A percentile compares a stretch with the other conserved stretches of the same genome.
phyloP scores from a whole-genome alignment of 805 yeast genomes.

The Yamadazyma sp. region DNA sequence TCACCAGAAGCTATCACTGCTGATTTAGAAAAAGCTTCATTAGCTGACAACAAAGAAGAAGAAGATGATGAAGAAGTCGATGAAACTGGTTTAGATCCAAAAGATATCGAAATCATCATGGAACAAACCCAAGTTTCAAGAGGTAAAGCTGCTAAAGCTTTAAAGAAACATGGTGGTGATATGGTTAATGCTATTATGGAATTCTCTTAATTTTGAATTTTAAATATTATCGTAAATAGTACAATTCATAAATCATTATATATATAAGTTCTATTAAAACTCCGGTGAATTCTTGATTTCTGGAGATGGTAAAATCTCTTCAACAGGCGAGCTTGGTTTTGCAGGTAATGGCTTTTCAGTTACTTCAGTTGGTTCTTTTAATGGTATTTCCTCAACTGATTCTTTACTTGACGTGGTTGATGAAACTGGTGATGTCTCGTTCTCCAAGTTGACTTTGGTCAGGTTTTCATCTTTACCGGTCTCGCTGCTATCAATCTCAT shows the following conservation, averaged over 20 bases:
- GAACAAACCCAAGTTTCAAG: conserved; percentile 90
- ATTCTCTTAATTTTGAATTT: conserved; percentile 44
- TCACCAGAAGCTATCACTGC: conserved; percentile 80
- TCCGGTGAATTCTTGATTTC: not conserved
- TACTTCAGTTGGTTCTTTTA: conserved; percentile 1
- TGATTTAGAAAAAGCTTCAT: conserved; percentile 55
- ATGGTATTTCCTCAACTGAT: not conserved
- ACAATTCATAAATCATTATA: not conserved
- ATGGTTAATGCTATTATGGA: conserved; percentile 96
- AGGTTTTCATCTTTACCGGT: no score
- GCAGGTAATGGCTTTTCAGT: not conserved
- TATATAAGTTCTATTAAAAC: not conserved
- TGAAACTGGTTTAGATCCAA: conserved; percentile 76
- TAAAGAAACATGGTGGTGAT: conserved; percentile 85
- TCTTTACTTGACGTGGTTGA: not conserved
- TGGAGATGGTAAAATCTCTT: not conserved
- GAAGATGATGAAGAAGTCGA: conserved; percentile 74
- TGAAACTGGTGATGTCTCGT: not conserved
- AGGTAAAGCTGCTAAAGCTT: conserved; percentile 87
- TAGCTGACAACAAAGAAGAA: conserved; percentile 30
- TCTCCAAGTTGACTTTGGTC: no score
- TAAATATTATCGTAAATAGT: no score
- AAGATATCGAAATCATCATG: conserved; percentile 80
- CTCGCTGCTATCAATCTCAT: not conserved
- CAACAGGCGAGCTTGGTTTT: not conserved